Evolutionary conservation across 2,329 filamentous ascomycete species (phyloP), one percentile per base, ranked within the genome.

Genomic region (Calonectria hongkongensis): DNA sequence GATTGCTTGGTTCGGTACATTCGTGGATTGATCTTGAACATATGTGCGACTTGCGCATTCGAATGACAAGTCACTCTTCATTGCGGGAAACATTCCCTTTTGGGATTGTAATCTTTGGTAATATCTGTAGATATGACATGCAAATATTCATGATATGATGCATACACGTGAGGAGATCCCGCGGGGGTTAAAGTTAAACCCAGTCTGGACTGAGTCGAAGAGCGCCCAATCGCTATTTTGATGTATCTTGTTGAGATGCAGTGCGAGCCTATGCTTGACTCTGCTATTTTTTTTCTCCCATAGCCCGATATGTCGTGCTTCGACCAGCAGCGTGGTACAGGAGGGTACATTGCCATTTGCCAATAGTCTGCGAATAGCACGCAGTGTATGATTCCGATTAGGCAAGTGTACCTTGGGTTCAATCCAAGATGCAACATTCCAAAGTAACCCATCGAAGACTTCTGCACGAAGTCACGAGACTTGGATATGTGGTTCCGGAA

Each of bases 331-430:
- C 21, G 30, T 16, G 28, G 50, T 56, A 25, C 15, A n/a, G 36
- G 66, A 48, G 62, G 47, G 50, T n/a, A 67, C 28, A 41, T 12
- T 15, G 6, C 4, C n/a, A 27, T 48, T 58, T 28, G 16, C 25
- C 16, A 15, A 25, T 13, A 9, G 50, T 50, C 68, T 60, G 25
- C 50, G 62, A 66, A 66, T 70, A 39, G 27, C 43, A 60, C 48
- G 30, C 15, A 50, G 3, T 18, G 39, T 18, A 28, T 21, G 13
- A 18, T 47, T 70, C 68, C 21, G 27, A 66, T 70, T 60, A 66
- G 62, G 68, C 68, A 70, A 70, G 16, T 66, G n/a, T 21, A 45
- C n/a, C 33, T 43, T 30, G 48, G 36, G 21, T 30, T n/a, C 48
- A 48, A 39, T 47, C 41, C 5, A 4, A 33, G 28, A 41, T 58